A percentile compares a stretch with the other conserved stretches of the same genome.
Conservation (phyloP, 192 early-diverging fungal species). For the Globomyces pollinis-pini region DNA sequence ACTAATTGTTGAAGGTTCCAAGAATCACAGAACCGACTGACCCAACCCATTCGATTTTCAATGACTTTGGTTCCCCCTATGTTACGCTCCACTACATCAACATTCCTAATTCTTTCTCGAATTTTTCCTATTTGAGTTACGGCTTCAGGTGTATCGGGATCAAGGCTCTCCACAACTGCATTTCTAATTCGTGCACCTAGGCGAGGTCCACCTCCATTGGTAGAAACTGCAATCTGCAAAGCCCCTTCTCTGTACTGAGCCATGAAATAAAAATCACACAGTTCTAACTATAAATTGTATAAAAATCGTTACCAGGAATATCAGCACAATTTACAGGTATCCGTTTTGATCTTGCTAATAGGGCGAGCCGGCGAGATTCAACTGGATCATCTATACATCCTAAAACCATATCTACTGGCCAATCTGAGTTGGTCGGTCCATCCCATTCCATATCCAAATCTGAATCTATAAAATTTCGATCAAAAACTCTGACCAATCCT, state of each 20-base stretch:
- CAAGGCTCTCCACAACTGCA: constrained; percentile 40
- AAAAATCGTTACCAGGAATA: constrained; percentile 43
- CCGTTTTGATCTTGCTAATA: constrained; percentile 48
- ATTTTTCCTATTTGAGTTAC: constrained; percentile 37
- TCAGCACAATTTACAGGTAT: constrained; percentile 92
- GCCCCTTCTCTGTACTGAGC: constrained; percentile 51
- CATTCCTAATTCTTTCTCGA: constrained; percentile 29
- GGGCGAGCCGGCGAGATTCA: constrained; percentile 51
- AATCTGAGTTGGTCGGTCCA: constrained; percentile 4
- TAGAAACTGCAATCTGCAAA: constrained; percentile 66
- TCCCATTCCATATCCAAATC: constrained; percentile 34
- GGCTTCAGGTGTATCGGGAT: constrained; percentile 9
- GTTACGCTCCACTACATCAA: constrained; percentile 28
- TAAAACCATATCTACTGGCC: constrained; percentile 27
- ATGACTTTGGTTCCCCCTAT: constrained; percentile 24
- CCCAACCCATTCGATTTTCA: constrained; percentile 74
- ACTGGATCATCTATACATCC: constrained; percentile 58
- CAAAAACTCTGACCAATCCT: constrained; percentile 44
- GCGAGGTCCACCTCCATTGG: constrained; percentile 80
- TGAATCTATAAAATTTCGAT: constrained; percentile 32
- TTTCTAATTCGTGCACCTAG: constrained; percentile 76
- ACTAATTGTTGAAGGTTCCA: constrained; percentile 76
- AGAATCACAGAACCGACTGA: constrained; percentile 71
- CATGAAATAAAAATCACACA: constrained; percentile 93
- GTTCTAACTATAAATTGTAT: constrained; percentile 19